Base-by-base conservation (phyloP, 768 basidiomycete genomes). In the Suillus variegatus region DNA sequence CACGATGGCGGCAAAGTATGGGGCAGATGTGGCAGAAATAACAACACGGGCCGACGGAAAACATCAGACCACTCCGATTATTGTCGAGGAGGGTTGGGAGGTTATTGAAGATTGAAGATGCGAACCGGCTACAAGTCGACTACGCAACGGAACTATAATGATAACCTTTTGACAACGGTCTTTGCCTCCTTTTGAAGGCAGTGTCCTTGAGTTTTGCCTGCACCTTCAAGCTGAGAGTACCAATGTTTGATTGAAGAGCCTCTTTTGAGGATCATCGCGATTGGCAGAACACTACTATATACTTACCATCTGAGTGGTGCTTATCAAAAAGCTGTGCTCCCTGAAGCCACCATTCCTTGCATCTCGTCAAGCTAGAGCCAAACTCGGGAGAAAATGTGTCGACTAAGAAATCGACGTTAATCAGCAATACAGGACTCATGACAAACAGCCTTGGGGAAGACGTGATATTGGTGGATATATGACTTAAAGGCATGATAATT, bases 361-460 rank as follows among this genome's bases (percentile, higher is more conserved):
- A 32, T 32, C 6, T 32, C 32, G 81, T 93, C 63, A 96, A 71
- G 67, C 89, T 90, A 25, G 91, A 88, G 16, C 94, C 94, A 70
- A 98, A 98, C 79, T 97, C 97, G 38, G 88, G 85, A 1, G 97
- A 96, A 74, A 91, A 92, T 10, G 90, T 84, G 86, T 97, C 98
- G 47, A 98, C 94, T 91, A 68, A 64, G 63, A 61, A 51, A 40
- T 57, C 25, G 41, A 20, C 43, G 28, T 68, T 7, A 68, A 36
- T 41, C 47, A 36, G 63, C 25, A 51, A 28, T 5, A 20, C n/a
- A 40, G 32, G 5, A 32, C 32, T 0, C 6, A 32, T 14, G 14
- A 41, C 3, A 13, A 41, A 41, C 40, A 14, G 40, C 40, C 40
- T 41, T 13, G 40, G 40, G 13, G 40, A 41, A 14, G 40, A 14